phyloP scores from a whole-genome alignment of 1,284 basidiomycete genomes.

The Tremellales sp. region DNA sequence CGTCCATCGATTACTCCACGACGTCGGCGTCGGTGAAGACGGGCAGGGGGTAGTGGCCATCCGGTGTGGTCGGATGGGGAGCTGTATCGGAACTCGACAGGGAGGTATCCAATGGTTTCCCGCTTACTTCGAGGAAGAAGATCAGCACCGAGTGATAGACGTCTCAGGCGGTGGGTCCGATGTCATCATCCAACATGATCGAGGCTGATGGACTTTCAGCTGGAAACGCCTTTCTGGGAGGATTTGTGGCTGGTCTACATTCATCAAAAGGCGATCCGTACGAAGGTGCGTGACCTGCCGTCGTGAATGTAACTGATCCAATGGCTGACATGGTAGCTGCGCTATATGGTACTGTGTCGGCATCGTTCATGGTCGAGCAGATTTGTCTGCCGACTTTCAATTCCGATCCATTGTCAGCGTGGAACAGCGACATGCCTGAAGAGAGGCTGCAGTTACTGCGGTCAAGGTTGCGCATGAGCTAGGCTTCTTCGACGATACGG shows the following conservation, averaged over 20 bases:
- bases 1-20: constrained; percentile 22
- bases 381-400: constrained; percentile 31
- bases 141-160: constrained; percentile 25
- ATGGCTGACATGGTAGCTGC: constrained; percentile 13
- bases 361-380: constrained; percentile 44
- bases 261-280: constrained; percentile 30
- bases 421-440: background rate
- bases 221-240: constrained; percentile 43
- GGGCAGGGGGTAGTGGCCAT: constrained; percentile 34
- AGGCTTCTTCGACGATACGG: too few species aligned
- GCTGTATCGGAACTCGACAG: constrained; percentile 31
- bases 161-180: constrained; percentile 36
- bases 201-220: constrained; percentile 18
- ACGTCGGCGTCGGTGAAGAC: constrained; percentile 24
- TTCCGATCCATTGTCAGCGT: background rate
- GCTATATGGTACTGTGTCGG: constrained; percentile 36
- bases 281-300: constrained; percentile 18
- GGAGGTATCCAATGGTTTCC: constrained; percentile 36
- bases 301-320: background rate
- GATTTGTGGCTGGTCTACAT: constrained; percentile 35
- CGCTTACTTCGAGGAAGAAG: constrained; percentile 23
- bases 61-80: constrained; percentile 38
- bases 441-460: background rate
- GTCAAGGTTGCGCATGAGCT: too few species aligned
- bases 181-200: background rate